Evolutionary conservation across 1,284 basidiomycete genomes (phyloP).

Genomic region (Cutaneotrichosporon dermatis): DNA sequence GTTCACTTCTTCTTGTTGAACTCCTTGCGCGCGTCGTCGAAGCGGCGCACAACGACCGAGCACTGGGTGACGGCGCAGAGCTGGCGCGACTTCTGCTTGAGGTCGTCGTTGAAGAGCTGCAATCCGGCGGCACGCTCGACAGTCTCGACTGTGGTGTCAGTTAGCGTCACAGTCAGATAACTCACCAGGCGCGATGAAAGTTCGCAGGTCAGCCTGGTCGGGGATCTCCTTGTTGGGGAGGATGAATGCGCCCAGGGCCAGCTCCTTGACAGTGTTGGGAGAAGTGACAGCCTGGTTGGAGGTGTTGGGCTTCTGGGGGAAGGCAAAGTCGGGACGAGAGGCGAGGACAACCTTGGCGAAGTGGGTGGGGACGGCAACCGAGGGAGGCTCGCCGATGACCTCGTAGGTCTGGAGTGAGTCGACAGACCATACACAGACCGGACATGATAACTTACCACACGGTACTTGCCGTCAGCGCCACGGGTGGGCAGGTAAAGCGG

Average conservation of each 20-base stretch:
- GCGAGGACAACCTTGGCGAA: slow-evolving; percentile 94
- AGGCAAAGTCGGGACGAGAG: slow-evolving; percentile 66
- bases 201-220: slow-evolving; percentile 71
- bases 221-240: slow-evolving; percentile 85
- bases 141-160: slow-evolving; percentile 61
- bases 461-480: slow-evolving; percentile 84
- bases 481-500: slow-evolving; percentile 88
- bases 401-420: slow-evolving; percentile 64
- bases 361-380: slow-evolving; percentile 90
- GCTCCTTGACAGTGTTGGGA: slow-evolving; percentile 56
- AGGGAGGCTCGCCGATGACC: slow-evolving; percentile 88
- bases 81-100: slow-evolving; percentile 75
- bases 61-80: slow-evolving; percentile 84
- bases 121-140: slow-evolving; percentile 91
- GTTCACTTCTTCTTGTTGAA: slow-evolving; percentile 11
- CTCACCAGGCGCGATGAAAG: slow-evolving; percentile 74
- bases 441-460: slow-evolving; percentile 63
- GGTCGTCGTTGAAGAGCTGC: slow-evolving; percentile 75
- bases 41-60: slow-evolving; percentile 73
- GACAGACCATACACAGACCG: too few species aligned
- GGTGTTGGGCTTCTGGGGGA: slow-evolving; percentile 56
- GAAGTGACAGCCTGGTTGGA: slow-evolving; percentile 29
- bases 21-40: slow-evolving; percentile 77
- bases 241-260: slow-evolving; percentile 87
- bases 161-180: slow-evolving; percentile 3